Evolutionary conservation across 495 filamentous ascomycete species (phyloP), one percentile per base, ranked within the genome.

Genomic region (Pyrenula massariospora): DNA sequence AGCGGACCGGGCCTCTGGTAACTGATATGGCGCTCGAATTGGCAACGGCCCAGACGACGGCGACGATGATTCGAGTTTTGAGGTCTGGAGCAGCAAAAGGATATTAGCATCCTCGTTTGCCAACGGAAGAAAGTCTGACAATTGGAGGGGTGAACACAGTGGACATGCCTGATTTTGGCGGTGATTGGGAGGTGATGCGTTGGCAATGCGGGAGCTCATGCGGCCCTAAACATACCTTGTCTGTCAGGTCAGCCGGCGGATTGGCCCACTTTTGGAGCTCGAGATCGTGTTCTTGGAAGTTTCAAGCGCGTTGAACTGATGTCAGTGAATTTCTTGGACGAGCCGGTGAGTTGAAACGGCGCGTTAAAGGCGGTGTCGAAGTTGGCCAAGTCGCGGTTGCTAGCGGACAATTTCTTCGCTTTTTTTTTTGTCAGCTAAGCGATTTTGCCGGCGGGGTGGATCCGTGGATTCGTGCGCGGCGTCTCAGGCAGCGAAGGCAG

Each of bases 181-280:
- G 59, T 36, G 60, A 62, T 53, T 58, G 59, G 57, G 64, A 73
- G 68, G 73, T 71, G 50, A 75, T 77, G 73, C 72, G 73, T 73
- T 77, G 73, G 73, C 73, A 77, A 64, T 60, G 61, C 54, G 66
- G 63, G 63, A 62, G 62, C 65, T 63, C 64, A 62, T 72, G 70
- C 66, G 67, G 60, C 60, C 61, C 60, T 55, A 59, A 20, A 71
- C 72, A 69, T 75, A 76, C 73, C 70, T 72, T 64, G 68, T 70
- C 65, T 66, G 72, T 62, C 54, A 55, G 54, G 66, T 69, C 69
- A 64, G 68, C 63, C 8, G 10, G 50, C 8, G 19, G 5, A 24
- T 5, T 20, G 22, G 50, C 50, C 31, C 31, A 42, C 31, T 42
- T 42, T 42, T 42, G 31, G 31, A 42, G 31, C 31, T 42, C 31